Conservation (phyloP, 2,329 filamentous ascomycete species). For the Penicillium sp. region DNA sequence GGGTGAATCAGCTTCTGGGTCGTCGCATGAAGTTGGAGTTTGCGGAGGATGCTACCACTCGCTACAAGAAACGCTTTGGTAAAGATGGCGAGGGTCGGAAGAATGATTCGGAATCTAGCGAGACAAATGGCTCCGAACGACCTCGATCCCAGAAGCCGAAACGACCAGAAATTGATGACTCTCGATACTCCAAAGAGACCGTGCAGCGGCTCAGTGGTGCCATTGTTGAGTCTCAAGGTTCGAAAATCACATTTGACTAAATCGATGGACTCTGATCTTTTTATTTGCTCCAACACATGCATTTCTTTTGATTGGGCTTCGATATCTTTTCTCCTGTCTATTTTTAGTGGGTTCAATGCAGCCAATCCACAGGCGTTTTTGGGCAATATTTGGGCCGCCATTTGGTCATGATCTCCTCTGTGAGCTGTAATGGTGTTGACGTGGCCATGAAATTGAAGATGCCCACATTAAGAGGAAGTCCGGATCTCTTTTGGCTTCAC, state of each 20-base stretch:
- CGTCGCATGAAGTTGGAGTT: slow-evolving; percentile 84
- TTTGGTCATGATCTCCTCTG: slow-evolving; percentile 10
- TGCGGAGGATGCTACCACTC: slow-evolving; percentile 81
- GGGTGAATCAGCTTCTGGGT: slow-evolving; percentile 80
- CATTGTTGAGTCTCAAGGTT: slow-evolving; percentile 75
- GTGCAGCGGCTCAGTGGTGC: slow-evolving; percentile 70
- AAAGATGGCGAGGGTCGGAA: slow-evolving; percentile 59
- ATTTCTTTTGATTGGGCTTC: neutral
- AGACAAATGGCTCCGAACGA: slow-evolving; percentile 25
- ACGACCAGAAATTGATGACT: slow-evolving; percentile 38
- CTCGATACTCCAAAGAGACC: slow-evolving; percentile 51
- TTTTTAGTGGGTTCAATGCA: neutral
- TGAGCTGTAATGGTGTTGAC: slow-evolving; percentile 11
- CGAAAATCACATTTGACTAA: slow-evolving; percentile 78
- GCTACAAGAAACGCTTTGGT: slow-evolving; percentile 93
- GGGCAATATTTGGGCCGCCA: slow-evolving; percentile 3
- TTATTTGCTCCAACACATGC: neutral
- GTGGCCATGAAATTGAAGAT: neutral
- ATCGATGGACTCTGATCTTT: neutral
- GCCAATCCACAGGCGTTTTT: neutral
- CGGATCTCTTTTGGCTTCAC: neutral
- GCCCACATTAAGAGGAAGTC: neutral
- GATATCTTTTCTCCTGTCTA: neutral
- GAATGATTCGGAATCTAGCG: slow-evolving; percentile 19
- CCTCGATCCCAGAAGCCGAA: slow-evolving; percentile 27